A percentile compares a stretch with the other conserved stretches of the same genome.
Evolutionary conservation across 257 asterid genomes (phyloP).

Genomic region (Haberlea rhodopensis): DNA sequence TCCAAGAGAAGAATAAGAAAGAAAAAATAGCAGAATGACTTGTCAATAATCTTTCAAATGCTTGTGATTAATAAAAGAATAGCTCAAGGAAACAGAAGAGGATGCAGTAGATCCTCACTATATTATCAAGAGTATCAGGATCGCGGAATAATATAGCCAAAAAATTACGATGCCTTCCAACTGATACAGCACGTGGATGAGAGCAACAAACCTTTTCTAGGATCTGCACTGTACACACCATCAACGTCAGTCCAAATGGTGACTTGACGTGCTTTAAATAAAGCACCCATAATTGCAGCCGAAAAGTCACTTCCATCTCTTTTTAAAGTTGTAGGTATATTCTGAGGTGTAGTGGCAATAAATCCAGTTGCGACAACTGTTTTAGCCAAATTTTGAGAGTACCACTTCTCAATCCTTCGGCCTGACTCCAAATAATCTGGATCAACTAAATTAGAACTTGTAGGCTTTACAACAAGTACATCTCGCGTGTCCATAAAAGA

Average conservation of each 20-base stretch:
- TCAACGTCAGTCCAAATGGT: slow-evolving; percentile 99
- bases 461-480: slow-evolving; percentile 85
- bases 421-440: slow-evolving; percentile 86
- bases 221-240: slow-evolving; percentile 98
- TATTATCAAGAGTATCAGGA: background rate
- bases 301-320: slow-evolving; percentile 99
- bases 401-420: slow-evolving; percentile 80
- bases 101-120: background rate
- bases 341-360: slow-evolving; percentile 83
- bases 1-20: too few relatives aligned
- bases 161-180: slow-evolving; percentile 5
- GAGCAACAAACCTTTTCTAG: slow-evolving; percentile 72
- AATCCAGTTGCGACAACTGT: slow-evolving; percentile 92
- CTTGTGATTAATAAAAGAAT: background rate
- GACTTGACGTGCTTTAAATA: slow-evolving; percentile 83
- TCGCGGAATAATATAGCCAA: background rate
- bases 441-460: slow-evolving; percentile 82
- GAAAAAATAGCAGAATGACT: background rate
- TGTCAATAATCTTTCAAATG: background rate
- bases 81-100: background rate
- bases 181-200: slow-evolving; percentile 16
- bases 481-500: slow-evolving; percentile 96
- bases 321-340: slow-evolving; percentile 95
- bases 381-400: slow-evolving; percentile 55
- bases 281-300: slow-evolving; percentile 97